Conservation (phyloP, 179 eudicot species). For the Spinacia oleracea region DNA sequence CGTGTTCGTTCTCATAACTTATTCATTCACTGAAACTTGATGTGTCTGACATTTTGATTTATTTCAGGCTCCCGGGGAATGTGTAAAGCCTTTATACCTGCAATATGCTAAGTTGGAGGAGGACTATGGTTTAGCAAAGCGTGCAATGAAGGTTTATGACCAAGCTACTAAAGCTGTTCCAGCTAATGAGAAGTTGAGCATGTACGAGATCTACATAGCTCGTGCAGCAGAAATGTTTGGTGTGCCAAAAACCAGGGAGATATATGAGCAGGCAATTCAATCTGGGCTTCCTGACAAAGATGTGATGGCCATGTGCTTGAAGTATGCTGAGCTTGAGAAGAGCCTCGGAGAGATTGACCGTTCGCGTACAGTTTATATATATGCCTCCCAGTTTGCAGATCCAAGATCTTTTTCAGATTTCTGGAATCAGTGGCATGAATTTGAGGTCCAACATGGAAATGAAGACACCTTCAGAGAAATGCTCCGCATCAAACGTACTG, state of each 20-base stretch:
- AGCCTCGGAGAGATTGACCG: conserved; percentile 95
- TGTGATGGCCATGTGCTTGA: conserved; percentile 78
- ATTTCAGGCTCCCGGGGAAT: conserved; percentile 70
- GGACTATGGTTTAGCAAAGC: conserved; percentile 84
- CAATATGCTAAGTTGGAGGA: conserved; percentile 92
- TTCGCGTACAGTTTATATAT: conserved; percentile 63
- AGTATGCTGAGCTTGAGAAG: conserved; percentile 91
- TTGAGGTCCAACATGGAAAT: conserved; percentile 95
- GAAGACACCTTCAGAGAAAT: conserved; percentile 92
- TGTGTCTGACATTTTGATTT: conserved; percentile 4
- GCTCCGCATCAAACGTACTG: conserved; percentile 83
- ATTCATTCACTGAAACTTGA: background rate
- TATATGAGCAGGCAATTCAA: conserved; percentile 83
- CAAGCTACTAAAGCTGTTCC: conserved; percentile 92
- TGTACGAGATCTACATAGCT: conserved; percentile 90
- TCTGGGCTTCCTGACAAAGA: conserved; percentile 95
- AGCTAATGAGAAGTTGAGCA: conserved; percentile 77
- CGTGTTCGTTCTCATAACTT: background rate
- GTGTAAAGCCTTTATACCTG: conserved; percentile 73
- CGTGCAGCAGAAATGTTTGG: conserved; percentile 95
- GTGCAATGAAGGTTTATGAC: conserved; percentile 92
- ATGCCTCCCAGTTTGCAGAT: conserved; percentile 76
- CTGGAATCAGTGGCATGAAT: conserved; percentile 88
- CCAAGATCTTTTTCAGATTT: conserved; percentile 80
- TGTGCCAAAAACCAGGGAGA: conserved; percentile 81